phyloP scores from a whole-genome alignment of 352 stramenopile genomes.

The Phytopythium delawarense region DNA sequence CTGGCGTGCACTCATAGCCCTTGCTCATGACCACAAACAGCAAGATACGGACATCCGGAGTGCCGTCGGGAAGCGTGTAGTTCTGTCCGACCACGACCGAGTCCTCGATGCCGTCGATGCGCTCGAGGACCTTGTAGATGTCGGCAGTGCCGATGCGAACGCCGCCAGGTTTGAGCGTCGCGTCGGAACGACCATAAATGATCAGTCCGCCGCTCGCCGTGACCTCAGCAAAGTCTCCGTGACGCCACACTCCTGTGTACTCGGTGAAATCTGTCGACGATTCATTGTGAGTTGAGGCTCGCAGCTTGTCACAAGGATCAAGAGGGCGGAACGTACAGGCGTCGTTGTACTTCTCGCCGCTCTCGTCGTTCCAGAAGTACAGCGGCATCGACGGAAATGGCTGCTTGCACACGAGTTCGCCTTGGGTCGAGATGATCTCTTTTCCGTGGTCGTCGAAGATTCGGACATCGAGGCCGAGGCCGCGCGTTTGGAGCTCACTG shows the following conservation, averaged over 20 bases:
- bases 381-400: conserved; percentile 86
- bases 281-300: background rate
- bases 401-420: conserved; percentile 65
- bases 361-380: conserved; percentile 74
- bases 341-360: conserved; percentile 69
- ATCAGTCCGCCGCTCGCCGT: conserved; percentile 57
- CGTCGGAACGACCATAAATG: conserved; percentile 76
- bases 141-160: conserved; percentile 75
- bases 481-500: conserved; percentile 76
- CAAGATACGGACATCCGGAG: conserved; percentile 67
- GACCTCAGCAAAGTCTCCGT: conserved; percentile 80
- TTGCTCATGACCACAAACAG: conserved; percentile 63
- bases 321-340: conserved; percentile 46
- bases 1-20: conserved; percentile 30
- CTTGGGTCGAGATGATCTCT: conserved; percentile 40
- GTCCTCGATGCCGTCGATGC: conserved; percentile 56
- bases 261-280: conserved; percentile 61
- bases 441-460: conserved; percentile 68
- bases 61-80: conserved; percentile 55
- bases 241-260: conserved; percentile 71
- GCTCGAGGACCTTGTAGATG: conserved; percentile 78
- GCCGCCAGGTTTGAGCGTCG: conserved; percentile 73
- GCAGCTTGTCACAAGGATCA: background rate
- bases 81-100: conserved; percentile 71
- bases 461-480: conserved; percentile 73